A percentile compares a stretch with the other conserved stretches of the same genome.
phyloP scores from a whole-genome alignment of 768 basidiomycete genomes.

The Inosperma sp. region DNA sequence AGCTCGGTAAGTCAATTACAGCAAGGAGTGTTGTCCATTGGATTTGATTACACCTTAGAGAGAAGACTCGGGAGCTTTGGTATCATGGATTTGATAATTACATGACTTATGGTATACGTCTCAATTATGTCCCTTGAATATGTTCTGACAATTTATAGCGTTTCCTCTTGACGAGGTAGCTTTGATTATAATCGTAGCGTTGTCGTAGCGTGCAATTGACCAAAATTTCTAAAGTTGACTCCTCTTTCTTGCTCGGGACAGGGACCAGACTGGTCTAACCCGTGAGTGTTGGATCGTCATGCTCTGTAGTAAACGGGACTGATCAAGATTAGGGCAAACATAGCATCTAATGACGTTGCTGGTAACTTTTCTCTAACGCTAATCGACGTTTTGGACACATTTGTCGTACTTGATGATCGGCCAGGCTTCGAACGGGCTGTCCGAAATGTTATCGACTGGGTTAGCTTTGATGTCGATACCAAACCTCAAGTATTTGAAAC shows the following conservation, averaged over 20 bases:
- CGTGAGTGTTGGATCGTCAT: conserved; percentile 45
- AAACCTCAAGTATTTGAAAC: conserved; percentile 99
- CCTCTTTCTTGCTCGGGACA: conserved; percentile 83
- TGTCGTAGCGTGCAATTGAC: not conserved
- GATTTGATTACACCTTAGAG: conserved; percentile 35
- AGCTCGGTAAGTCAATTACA: conserved; percentile 43
- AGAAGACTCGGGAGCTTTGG: conserved; percentile 74
- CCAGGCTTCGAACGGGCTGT: conserved; percentile 82
- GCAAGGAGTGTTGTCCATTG: not conserved
- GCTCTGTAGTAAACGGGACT: conserved; percentile 1
- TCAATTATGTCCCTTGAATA: not conserved
- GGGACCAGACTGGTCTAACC: conserved; percentile 83
- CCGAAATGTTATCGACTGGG: conserved; percentile 71
- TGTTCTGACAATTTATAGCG: conserved; percentile 41
- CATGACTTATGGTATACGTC: conserved; percentile 74
- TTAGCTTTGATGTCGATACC: conserved; percentile 90
- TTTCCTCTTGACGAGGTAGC: conserved; percentile 77
- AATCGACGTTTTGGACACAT: conserved; percentile 78
- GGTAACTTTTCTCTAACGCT: conserved; percentile 89
- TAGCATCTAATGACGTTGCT: conserved; percentile 85
- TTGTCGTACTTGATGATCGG: conserved; percentile 82
- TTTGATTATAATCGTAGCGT: not conserved
- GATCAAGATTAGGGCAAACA: conserved; percentile 45
- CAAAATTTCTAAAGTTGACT: conserved; percentile 51
- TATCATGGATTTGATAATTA: conserved; percentile 88